A percentile compares a stretch with the other conserved stretches of the same genome.
Evolutionary conservation across 202 grass and related monocot genomes (phyloP).

Genomic region (Schoenoplectus tabernaemontani): DNA sequence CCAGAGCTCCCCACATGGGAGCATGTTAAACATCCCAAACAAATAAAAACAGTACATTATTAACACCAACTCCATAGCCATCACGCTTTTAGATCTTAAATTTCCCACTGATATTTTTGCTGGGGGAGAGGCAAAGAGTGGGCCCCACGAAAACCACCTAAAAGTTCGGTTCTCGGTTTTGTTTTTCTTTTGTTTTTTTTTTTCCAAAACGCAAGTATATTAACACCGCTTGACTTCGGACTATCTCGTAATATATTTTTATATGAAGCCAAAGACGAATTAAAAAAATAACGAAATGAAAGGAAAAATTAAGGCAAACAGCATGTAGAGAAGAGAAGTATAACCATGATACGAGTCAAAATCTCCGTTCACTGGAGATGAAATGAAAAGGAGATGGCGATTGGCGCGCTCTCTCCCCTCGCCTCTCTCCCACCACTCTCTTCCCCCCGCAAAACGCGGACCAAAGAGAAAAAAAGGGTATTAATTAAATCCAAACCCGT

Average conservation of each 20-base stretch:
- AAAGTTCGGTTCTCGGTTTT: not conserved
- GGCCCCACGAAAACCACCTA: conserved; percentile 9
- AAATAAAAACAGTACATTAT: not conserved
- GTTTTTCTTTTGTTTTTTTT: not conserved
- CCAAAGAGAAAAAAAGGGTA: not conserved
- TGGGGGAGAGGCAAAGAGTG: not conserved
- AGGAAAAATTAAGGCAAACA: not conserved
- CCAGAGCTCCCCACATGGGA: not conserved
- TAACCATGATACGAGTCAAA: too few relatives aligned
- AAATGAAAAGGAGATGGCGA: conserved; percentile 5
- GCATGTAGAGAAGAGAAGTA: not conserved
- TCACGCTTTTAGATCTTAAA: not conserved
- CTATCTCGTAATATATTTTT: not conserved
- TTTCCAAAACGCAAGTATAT: not conserved
- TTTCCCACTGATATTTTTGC: not conserved
- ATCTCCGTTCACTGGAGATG: not conserved
- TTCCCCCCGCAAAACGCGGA: not conserved
- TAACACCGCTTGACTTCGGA: conserved; percentile 10
- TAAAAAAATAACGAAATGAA: not conserved
- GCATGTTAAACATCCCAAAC: not conserved
- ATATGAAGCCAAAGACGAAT: not conserved
- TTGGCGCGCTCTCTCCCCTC: not conserved
- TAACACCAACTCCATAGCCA: not conserved
- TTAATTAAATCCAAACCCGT: conserved; percentile 7
- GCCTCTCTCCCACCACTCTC: not conserved